A percentile compares a stretch with the other conserved stretches of the same genome.
Evolutionary conservation across 345 rosid species (phyloP).

Genomic region (Bruguiera gymnorhiza): DNA sequence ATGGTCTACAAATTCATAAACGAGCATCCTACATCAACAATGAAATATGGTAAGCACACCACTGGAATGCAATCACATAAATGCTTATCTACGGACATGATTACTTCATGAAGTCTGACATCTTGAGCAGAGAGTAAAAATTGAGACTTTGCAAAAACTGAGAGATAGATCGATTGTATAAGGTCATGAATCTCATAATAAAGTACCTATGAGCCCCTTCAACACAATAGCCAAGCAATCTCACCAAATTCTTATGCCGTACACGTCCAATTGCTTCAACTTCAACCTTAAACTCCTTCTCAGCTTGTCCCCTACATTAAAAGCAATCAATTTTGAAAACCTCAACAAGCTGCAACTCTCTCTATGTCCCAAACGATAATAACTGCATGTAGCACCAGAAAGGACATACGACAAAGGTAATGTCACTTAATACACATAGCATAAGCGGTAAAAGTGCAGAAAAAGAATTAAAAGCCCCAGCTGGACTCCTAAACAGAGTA

Average conservation of each 20-base stretch:
- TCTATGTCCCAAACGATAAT: not conserved
- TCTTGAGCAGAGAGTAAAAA: not conserved
- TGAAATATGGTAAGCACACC: constrained; percentile 4
- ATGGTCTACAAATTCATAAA: constrained; percentile 77
- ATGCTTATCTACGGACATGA: not conserved
- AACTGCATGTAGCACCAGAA: not conserved
- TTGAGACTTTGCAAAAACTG: not conserved
- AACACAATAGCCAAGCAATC: constrained; percentile 88
- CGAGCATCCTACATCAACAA: constrained; percentile 59
- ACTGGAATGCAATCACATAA: not conserved
- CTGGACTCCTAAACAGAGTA: too few species aligned
- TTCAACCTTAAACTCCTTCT: constrained; percentile 88
- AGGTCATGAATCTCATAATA: not conserved
- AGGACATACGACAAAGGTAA: not conserved
- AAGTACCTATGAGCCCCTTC: constrained; percentile 93
- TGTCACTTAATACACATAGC: too few species aligned
- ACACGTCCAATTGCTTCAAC: constrained; percentile 95
- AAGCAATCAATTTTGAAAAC: not conserved
- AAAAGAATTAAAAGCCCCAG: too few species aligned
- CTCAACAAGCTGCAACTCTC: constrained; percentile 1
- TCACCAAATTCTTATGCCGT: constrained; percentile 83
- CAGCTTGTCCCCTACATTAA: constrained; percentile 80
- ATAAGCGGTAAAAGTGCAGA: too few species aligned
- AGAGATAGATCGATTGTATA: not conserved
- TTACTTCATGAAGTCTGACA: too few species aligned